Evolutionary conservation across 2,329 filamentous ascomycete species (phyloP).

Genomic region (Sarocladiaceae sp.): DNA sequence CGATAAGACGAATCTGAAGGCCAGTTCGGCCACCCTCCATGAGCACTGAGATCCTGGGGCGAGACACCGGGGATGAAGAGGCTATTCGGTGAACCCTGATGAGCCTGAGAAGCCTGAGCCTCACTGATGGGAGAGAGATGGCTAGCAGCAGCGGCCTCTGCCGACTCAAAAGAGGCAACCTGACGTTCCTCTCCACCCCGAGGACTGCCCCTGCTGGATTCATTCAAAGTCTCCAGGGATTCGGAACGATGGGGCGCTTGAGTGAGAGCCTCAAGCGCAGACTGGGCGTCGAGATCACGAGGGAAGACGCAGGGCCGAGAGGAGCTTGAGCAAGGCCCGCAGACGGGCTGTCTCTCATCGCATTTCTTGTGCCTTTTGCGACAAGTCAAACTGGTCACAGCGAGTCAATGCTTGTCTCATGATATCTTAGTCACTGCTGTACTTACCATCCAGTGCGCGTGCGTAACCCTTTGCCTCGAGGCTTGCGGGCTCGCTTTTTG

Average conservation of each 20-base stretch:
- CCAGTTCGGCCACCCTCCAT: slow-evolving; percentile 11
- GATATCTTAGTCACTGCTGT: too few relatives aligned
- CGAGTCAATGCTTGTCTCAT: not conserved
- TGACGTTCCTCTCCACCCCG: not conserved
- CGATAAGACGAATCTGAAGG: slow-evolving; percentile 14
- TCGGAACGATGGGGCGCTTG: not conserved
- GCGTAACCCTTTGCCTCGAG: slow-evolving; percentile 36
- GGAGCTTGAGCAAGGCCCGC: slow-evolving; percentile 20
- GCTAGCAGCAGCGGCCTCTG: not conserved
- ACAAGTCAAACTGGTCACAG: slow-evolving; percentile 32
- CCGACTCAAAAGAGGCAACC: not conserved
- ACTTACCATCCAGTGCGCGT: slow-evolving; percentile 38
- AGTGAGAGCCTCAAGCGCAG: slow-evolving; percentile 8
- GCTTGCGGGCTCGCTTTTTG: slow-evolving; percentile 25
- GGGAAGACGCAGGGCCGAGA: slow-evolving; percentile 19
- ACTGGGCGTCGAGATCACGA: not conserved
- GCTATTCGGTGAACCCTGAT: slow-evolving; percentile 1
- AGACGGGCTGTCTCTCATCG: slow-evolving; percentile 34
- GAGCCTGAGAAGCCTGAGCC: not conserved
- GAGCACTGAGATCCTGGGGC: not conserved
- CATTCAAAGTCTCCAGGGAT: not conserved
- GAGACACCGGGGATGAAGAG: not conserved
- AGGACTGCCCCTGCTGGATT: not conserved
- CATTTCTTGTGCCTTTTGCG: slow-evolving; percentile 46
- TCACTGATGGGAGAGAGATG: slow-evolving; percentile 6